Evolutionary conservation across 2,329 filamentous ascomycete genomes (phyloP).

Genomic region (Dactylellina haptotyla): DNA sequence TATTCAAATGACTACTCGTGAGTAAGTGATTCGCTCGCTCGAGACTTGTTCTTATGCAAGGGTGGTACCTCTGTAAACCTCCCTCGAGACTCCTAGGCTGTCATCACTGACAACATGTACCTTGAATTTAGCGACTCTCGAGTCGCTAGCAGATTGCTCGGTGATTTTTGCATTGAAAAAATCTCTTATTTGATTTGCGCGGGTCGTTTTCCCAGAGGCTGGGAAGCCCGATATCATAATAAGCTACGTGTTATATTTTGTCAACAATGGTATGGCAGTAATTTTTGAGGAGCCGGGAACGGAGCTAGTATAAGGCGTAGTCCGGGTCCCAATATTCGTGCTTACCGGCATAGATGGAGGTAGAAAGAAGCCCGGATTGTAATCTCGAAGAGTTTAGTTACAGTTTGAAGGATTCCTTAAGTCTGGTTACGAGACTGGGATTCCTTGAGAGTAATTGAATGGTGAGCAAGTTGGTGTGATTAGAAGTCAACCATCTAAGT

Average conservation of each 20-base stretch:
- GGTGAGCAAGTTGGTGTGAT: too few relatives aligned
- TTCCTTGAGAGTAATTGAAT: too few relatives aligned
- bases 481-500: too few relatives aligned
- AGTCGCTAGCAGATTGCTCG: conserved; percentile 50
- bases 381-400: too few relatives aligned
- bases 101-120: conserved; percentile 56
- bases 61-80: conserved; percentile 54
- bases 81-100: conserved; percentile 51
- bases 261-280: too few relatives aligned
- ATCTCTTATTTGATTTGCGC: conserved; percentile 72
- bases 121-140: conserved; percentile 50
- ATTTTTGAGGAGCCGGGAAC: too few relatives aligned
- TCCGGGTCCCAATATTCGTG: too few relatives aligned
- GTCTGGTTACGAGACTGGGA: too few relatives aligned
- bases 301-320: too few relatives aligned
- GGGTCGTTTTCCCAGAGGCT: conserved; percentile 75
- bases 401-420: too few relatives aligned
- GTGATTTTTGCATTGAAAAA: conserved; percentile 72
- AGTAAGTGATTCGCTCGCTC: conserved; percentile 40
- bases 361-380: too few relatives aligned
- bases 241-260: conserved; percentile 64
- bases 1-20: conserved; percentile 43
- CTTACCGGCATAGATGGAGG: too few relatives aligned
- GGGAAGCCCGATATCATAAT: conserved; percentile 75
- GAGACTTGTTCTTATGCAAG: neutral